Evolutionary conservation across 352 stramenopile genomes (phyloP), one percentile per base, ranked within the genome.

Genomic region (Phytophthora citricola): DNA sequence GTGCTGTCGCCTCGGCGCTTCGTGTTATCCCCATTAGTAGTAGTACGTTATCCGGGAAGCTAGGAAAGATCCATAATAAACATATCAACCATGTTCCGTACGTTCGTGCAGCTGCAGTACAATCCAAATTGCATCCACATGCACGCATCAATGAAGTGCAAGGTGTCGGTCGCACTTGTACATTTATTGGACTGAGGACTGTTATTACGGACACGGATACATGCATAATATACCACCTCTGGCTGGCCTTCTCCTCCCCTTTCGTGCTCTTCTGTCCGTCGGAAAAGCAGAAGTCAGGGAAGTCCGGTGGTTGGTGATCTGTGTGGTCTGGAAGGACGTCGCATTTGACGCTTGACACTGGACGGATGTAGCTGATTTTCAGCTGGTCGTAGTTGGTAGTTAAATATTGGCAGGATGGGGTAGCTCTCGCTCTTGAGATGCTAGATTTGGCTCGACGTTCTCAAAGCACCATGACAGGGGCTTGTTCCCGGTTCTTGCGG

Each of bases 401-500:
- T 72, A 75, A 75, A 71, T 75, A 75, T 32, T 59, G n/a, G 34
- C 14, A 50, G 31, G 40, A 31, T 11, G 50, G 31, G 51, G 11
- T 22, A 45, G 36, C 17, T 31, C 17, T 34, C 22, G 38, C n/a
- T 31, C 45, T 73, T 48, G 49, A 53, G 8, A 8, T 32, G 9
- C 32, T 31, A 27, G 36, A 27, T 45, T 41, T 26, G 24, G 24
- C 24, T n/a, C 6, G 15, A 12, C 22, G 20, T 32, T 39, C 34
- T 36, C 29, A 55, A 46, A 67, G 59, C 56, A 65, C 52, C 29
- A 83, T 61, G 77, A 76, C 63, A 80, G 73, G 50, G 72, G 75
- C 31, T 36, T 36, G 81, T 38, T 89, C 77, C 15, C 53, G 61
- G 46, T 75, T 86, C 58, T 76, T 82, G 22, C 76, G 79, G 56